Base-by-base conservation (phyloP, 495 filamentous ascomycete species). In the Jackrogersella multiformis region DNA sequence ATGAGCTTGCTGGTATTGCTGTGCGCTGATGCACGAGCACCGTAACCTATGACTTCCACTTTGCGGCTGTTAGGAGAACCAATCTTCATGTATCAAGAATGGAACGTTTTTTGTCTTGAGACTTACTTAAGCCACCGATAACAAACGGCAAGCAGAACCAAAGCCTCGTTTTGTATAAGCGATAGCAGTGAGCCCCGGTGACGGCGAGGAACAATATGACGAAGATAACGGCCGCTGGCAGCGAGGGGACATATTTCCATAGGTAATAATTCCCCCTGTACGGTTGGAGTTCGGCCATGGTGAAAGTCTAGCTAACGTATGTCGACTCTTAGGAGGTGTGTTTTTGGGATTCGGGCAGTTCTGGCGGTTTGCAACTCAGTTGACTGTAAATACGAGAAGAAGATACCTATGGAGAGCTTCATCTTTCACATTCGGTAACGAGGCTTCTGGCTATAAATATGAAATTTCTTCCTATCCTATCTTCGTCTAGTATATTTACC, bases 111-210 rank as follows among this genome's bases (percentile, higher is more conserved):
- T 23, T 9, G 24, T 12, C 23, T 45, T 44, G 6, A 6, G 9
- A 76, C 85, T 64, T 75, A 88, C 85, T 76, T 24, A 81, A 61
- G 15, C 80, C 83, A 23, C 87, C 85, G 16, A 88, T 73, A 32
- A 80, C 58, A 66, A 89, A 86, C 2, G 82, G 78, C 16, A 87
- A 79, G 75, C 86, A 81, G 74, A 86, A 87, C 82, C 81, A 84
- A 15, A 80, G 76, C 23, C 79, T 64, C 5, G 77, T 80, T 6
- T 74, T 76, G 13, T 79, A 46, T 7, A 84, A 68, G n/a, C 82
- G 79, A 34, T 75, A 86, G 28, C 72, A 46, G 51, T 88, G 85
- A 0, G 79, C 20, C 1, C 72, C 13, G 0, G 84, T 84, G 16
- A 70, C 52, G 23, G 79, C 15, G 32, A 68, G 66, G 66, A 88